Conservation (phyloP, 1,139 yeast genomes). For the Yamadazyma atlantica region DNA sequence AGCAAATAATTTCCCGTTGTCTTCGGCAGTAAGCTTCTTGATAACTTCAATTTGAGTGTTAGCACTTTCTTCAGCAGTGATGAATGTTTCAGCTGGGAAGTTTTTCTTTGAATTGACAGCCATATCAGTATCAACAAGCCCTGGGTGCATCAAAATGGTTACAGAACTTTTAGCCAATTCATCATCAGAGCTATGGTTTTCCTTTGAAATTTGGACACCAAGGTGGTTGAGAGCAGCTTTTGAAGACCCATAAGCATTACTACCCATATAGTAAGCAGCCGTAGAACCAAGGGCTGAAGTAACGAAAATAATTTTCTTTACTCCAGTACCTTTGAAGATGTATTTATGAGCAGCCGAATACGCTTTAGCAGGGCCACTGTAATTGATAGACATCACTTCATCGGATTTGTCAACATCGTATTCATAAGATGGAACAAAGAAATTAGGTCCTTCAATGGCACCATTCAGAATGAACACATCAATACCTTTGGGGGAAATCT, state of each 20-base stretch:
- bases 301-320: neutral
- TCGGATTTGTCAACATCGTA: slow-evolving; percentile 10
- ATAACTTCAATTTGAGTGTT: neutral
- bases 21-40: neutral
- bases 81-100: neutral
- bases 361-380: slow-evolving; percentile 13
- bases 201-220: slow-evolving; percentile 10
- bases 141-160: slow-evolving; percentile 12
- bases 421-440: slow-evolving; percentile 3
- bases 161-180: slow-evolving; percentile 5
- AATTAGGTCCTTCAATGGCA: slow-evolving; percentile 6
- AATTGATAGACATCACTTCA: slow-evolving; percentile 7
- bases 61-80: slow-evolving; percentile 1
- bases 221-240: slow-evolving; percentile 1
- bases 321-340: neutral
- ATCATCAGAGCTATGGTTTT: slow-evolving; percentile 4
- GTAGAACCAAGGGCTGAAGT: neutral
- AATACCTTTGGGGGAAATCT: slow-evolving; percentile 12
- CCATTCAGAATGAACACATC: slow-evolving; percentile 13
- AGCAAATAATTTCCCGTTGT: neutral
- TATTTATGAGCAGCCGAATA: slow-evolving; percentile 9
- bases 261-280: neutral
- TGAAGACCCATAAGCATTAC: neutral
- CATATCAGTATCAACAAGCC: slow-evolving; percentile 13
- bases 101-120: slow-evolving; percentile 4